phyloP scores from a whole-genome alignment of 1,139 yeast species.

The Ashbya aceris region DNA sequence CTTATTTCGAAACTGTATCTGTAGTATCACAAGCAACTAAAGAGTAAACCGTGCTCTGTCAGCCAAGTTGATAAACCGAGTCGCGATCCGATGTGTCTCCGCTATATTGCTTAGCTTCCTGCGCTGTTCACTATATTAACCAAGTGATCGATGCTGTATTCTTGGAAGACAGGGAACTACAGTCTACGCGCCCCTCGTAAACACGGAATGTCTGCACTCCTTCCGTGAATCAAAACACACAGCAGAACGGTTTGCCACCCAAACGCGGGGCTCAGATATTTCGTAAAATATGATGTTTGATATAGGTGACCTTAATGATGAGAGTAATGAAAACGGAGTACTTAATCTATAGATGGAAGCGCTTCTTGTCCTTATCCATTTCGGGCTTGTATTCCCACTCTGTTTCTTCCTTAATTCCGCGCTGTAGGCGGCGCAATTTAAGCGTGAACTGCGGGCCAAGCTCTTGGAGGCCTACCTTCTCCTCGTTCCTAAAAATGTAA shows the following conservation, averaged over 20 bases:
- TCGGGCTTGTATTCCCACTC: conserved; percentile 96
- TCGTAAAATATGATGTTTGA: not conserved
- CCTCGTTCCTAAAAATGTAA: conserved; percentile 80
- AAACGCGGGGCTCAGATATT: not conserved
- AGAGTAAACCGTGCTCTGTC: too few relatives aligned
- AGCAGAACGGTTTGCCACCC: conserved; percentile 3
- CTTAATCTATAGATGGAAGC: conserved; percentile 57
- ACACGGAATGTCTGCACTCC: too few relatives aligned
- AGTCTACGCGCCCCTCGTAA: too few relatives aligned
- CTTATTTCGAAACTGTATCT: not conserved
- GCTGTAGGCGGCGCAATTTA: conserved; percentile 77
- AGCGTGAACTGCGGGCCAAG: conserved; percentile 94
- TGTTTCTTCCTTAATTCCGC: conserved; percentile 82
- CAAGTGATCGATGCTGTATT: too few relatives aligned
- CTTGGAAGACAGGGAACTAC: too few relatives aligned
- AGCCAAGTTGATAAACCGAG: not conserved
- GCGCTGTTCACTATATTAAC: too few relatives aligned
- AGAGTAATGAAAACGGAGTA: not conserved
- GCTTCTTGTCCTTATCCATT: conserved; percentile 92
- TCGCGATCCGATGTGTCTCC: not conserved
- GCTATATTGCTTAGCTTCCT: too few relatives aligned
- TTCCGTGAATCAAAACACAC: too few relatives aligned
- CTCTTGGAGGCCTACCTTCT: conserved; percentile 89
- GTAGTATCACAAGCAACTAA: too few relatives aligned
- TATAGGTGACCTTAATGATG: not conserved